Percentiles rank a stretch among this genome's conserved stretches.
These are phyloP conservation scores for Asclepias syriaca DNA, from an alignment of 257 asterid genomes.

Conservation along the genomic window DNA sequence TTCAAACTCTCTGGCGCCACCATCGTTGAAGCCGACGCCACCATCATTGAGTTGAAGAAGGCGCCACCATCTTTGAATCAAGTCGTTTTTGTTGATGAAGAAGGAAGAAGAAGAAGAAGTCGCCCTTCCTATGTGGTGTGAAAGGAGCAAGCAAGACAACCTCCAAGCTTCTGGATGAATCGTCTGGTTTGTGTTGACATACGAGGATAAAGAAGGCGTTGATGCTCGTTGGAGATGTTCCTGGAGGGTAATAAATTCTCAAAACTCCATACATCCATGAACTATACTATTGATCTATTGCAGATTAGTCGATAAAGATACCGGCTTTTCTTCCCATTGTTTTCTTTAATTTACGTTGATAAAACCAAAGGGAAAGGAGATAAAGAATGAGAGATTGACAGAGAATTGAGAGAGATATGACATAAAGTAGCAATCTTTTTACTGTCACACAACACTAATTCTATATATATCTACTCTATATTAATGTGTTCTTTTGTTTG, in stretches of 20 bases:
- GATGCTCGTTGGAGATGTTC: conserved; percentile 95
- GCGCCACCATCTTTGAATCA: too few species aligned
- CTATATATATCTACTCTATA: background rate
- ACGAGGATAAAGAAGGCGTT: conserved; percentile 89
- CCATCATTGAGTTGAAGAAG: too few species aligned
- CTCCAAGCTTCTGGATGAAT: conserved; percentile 66
- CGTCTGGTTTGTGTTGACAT: conserved; percentile 72
- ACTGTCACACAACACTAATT: too few species aligned
- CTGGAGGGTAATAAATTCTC: conserved; percentile 68
- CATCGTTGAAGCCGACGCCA: too few species aligned
- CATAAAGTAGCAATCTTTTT: background rate
- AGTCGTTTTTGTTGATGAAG: too few species aligned
- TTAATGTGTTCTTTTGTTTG: background rate
- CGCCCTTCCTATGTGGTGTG: too few species aligned
- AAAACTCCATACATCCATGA: too few species aligned
- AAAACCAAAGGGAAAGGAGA: background rate
- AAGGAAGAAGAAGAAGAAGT: too few species aligned
- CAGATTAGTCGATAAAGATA: too few species aligned
- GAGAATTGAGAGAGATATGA: background rate
- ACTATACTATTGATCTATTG: too few species aligned
- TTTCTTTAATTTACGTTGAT: background rate
- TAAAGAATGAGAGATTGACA: background rate
- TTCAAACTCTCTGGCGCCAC: too few species aligned
- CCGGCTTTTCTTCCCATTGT: too few species aligned
- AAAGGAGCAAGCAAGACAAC: conserved; percentile 38